Evolutionary conservation across 345 rosid genomes (phyloP), one percentile per base, ranked within the genome.

Genomic region (Mallotus nudiflorus): DNA sequence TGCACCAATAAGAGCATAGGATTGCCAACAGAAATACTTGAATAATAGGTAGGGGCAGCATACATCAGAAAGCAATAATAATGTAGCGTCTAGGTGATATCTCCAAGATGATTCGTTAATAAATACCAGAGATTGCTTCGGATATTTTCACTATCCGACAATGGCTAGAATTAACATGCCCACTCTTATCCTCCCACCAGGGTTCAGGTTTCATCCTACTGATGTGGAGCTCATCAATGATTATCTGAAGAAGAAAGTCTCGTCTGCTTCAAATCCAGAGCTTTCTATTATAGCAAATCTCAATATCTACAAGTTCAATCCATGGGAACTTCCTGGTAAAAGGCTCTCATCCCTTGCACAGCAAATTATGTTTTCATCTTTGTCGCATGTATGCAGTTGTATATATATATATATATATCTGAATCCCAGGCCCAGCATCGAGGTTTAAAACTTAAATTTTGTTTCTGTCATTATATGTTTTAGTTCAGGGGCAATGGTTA

Each of bases 161-260:
- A 66, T 58, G 61, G 51, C 62, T 11, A 46, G 27, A 45, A 72
- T 65, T 27, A 64, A 56, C 62, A 65, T 65, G 75, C 50, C 65
- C 20, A 52, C 62, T 69, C 66, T 78, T 29, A 24, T 49, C 13
- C 64, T 59, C 50, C 85, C 78, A 6, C 78, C 81, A 33, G 85
- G 87, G 1, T 84, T 84, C 77, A 73, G 85, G 69, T 84, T 82
- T 67, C 77, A 84, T 69, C 88, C 85, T 0, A 82, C 85, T 15
- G 84, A 84, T 71, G 80, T 82, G 69, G 88, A 84, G 66, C 84
- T 82, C 53, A 73, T 82, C 54, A 16, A 70, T 58, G 69, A 73
- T 68, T 80, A 82, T 62, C 80, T 82, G 29, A 80, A 57, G 37
- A 68, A 73, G 73, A 82, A 75, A 54, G 55, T 65, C 45, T 29